These are phyloP conservation scores for Lasiodiplodia hormozganensis DNA, from an alignment of 2,329 filamentous ascomycete genomes.

Conservation along the genomic window DNA sequence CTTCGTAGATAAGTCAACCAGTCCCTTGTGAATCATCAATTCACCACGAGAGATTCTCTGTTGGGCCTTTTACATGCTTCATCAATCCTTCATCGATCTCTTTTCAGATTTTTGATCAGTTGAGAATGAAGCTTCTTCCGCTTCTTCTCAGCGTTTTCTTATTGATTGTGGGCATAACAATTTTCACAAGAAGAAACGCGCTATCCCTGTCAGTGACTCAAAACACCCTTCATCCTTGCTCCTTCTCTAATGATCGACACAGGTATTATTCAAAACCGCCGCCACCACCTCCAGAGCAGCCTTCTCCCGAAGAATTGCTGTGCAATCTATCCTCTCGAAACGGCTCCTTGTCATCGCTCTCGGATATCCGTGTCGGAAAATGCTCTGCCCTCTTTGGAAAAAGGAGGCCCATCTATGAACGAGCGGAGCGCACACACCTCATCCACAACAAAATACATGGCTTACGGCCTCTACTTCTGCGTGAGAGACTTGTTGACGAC, in stretches of 20 bases:
- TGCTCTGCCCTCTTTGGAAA: not conserved
- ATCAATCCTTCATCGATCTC: too few species aligned
- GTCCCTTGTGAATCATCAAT: too few species aligned
- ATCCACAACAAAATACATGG: constrained; percentile 50
- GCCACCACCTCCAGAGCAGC: not conserved
- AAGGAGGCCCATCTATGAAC: constrained; percentile 45
- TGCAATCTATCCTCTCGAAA: not conserved
- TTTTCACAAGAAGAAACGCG: too few species aligned
- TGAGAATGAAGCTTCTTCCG: too few species aligned
- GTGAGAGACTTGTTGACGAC: constrained; percentile 50
- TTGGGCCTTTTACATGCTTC: too few species aligned
- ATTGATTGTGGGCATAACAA: too few species aligned
- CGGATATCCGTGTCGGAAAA: not conserved
- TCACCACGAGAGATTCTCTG: too few species aligned
- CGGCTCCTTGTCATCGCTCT: not conserved
- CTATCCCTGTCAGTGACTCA: too few species aligned
- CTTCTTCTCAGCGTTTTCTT: too few species aligned
- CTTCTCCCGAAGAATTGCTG: not conserved
- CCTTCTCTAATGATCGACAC: not conserved
- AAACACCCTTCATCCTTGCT: too few species aligned
- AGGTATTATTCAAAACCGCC: not conserved
- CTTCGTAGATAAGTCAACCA: too few species aligned
- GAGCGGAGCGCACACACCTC: constrained; percentile 50
- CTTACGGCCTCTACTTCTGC: constrained; percentile 52
- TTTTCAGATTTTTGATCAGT: too few species aligned